A percentile compares a stretch with the other conserved stretches of the same genome.
phyloP scores from a whole-genome alignment of 805 yeast species.

The Starmerella stigmatis region DNA sequence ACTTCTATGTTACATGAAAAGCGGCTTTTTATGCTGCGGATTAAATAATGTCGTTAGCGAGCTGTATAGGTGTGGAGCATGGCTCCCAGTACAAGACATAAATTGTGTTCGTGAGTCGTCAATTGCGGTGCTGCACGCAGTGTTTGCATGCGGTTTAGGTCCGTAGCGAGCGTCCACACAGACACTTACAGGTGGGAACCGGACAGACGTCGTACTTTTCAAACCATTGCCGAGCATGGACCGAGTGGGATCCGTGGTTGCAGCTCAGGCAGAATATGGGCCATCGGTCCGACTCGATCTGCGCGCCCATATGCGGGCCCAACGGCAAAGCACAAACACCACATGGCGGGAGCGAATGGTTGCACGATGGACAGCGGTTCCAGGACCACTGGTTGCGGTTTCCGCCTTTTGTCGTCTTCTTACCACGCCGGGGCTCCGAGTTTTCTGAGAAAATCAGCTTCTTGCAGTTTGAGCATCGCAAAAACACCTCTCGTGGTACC shows the following conservation, averaged over 20 bases:
- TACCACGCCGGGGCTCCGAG: neutral
- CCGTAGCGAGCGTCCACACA: slow-evolving; percentile 37
- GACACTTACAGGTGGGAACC: slow-evolving; percentile 83
- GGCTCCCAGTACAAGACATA: no score
- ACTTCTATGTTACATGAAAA: no score
- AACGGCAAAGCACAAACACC: slow-evolving; percentile 75
- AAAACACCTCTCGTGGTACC: slow-evolving; percentile 48
- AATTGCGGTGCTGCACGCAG: no score
- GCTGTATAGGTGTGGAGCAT: no score
- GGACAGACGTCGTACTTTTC: slow-evolving; percentile 80
- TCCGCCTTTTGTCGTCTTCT: neutral
- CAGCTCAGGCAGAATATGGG: slow-evolving; percentile 85
- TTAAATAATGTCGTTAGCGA: no score
- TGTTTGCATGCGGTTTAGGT: neutral
- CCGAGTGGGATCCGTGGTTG: slow-evolving; percentile 89
- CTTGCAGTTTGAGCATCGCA: slow-evolving; percentile 77
- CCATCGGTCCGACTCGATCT: slow-evolving; percentile 44
- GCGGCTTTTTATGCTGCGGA: no score
- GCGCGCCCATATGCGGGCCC: slow-evolving; percentile 38
- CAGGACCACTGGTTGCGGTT: slow-evolving; percentile 7
- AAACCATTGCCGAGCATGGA: slow-evolving; percentile 95
- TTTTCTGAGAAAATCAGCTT: no score
- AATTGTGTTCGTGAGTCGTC: no score
- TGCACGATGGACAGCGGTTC: slow-evolving; percentile 67
- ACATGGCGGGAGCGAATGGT: slow-evolving; percentile 78